Base-by-base conservation (phyloP, 192 early-diverging fungal species). In the Backusella luteola region DNA sequence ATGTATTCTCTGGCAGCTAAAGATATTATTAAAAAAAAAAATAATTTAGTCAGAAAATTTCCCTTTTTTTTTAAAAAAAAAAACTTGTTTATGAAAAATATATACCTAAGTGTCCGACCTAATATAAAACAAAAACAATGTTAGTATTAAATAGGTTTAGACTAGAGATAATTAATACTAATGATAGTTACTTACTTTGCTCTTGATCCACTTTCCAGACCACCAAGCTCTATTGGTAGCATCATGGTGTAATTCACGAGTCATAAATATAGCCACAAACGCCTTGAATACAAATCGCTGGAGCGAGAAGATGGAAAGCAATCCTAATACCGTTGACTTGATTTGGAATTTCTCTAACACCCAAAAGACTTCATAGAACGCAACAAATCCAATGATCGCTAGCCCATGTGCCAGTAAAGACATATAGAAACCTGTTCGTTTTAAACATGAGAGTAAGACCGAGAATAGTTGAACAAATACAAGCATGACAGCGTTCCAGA, bases 151-250 rank as follows among this genome's bases (percentile, higher is more conserved):
- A 73, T n/a, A 17, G 23, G 34, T 17, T 34, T 34, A 52, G 17
- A 12, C n/a, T 4, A 44, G 42, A 4, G 35, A 19, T 8, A 53
- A 94, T 87, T 38, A 92, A 78, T 93, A 90, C 49, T 90, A 89
- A 1, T 36, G 9, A 4, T n/a, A 85, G 76, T 82, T 75, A 73
- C 87, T 87, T 86, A 92, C 86, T 74, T 85, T 85, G 80, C 85
- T 88, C 76, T 87, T 84, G 59, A 85, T 84, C 91, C 91, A 92
- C 53, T 83, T 83, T 17, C 91, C 91, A 3, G 88, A 88, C 91
- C 91, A 92, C 91, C 91, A 92, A 15, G 90, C 89, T 68, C 90
- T 84, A 77, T 92, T 91, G 39, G 88, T 86, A 77, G 87, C 89
- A 73, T 91, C 88, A 74, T 90, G 84, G 66, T 87, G 88, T 81